Evolutionary conservation across 2,329 filamentous ascomycete species (phyloP), one percentile per base, ranked within the genome.

Genomic region (Ophiostoma himal-ulmi): DNA sequence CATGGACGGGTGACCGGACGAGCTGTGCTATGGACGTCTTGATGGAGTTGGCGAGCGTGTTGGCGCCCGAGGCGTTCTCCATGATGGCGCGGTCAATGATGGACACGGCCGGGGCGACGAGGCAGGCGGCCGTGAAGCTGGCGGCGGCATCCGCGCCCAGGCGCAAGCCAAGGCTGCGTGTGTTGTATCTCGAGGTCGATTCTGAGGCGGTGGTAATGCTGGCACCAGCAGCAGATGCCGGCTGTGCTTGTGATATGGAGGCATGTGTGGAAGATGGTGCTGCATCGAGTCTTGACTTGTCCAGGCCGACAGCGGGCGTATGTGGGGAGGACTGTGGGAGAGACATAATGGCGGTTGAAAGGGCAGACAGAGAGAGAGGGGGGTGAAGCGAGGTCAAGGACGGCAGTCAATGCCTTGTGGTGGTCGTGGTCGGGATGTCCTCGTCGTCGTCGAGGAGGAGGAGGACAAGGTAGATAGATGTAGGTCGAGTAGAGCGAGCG

Each of bases 31-130:
- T 75, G 34, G 89, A 92, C 69, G 80, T 78, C 74, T 82, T 84
- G 74, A 93, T 78, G 48, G 89, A 92, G 57, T 80, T 78, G 73
- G 79, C 78, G 70, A 93, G 83, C 5, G 87, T 83, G 73, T 82
- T 83, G 73, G 87, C 84, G 73, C 90, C 90, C 1, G 89, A 91
- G n/a, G 91, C 89, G 78, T 93, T 93, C 80, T 93, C 90, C 82
- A 93, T 93, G 76, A 93, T 92, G 71, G 87, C 89, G 91, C 90
- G 88, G 79, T 97, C 93, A 79, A 97, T 95, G 74, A 95, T 90
- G 52, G 91, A 91, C 73, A 97, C 94, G 54, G 96, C 78, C 1
- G 94, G 93, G 70, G 93, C 92, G 67, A 97, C 90, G 72, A 95
- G 81, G 7, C 85, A 86, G 1, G 90, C 92, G 13, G 93, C 92